Evolutionary conservation across 2,329 filamentous ascomycete genomes (phyloP), one percentile per base, ranked within the genome.

Genomic region (Nigrospora oryzae): DNA sequence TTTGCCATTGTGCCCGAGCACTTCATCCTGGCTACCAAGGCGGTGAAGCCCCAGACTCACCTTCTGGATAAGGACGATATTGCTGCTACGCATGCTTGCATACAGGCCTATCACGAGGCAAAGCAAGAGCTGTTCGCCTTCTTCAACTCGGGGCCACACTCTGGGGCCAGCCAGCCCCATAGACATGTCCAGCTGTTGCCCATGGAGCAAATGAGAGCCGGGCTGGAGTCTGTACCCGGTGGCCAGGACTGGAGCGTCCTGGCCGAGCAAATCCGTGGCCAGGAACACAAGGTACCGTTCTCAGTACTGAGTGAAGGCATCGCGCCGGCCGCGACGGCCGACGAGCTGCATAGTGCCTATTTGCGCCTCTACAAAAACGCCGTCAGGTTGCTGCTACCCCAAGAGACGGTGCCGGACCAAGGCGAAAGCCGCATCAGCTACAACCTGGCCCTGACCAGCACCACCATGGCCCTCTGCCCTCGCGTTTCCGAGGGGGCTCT

Each of bases 111-210:
- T 61, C 56, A 48, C 15, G 44, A 48, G 3, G 19, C 50, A 1
- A 50, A 45, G 14, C 47, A 58, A 23, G 71, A 73, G 28, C 61
- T 86, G 2, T 84, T 76, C 52, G 79, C 75, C 1, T 86, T 85
- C 57, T 86, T 84, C 70, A 89, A 88, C 61, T 81, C 77, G 31
- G 84, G 84, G 2, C 61, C 70, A 11, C 72, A 83, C 54, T 86
- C 81, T 5, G 84, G 84, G 3, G 83, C 84, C 1, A 84, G 80
- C 51, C 84, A 89, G 58, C 75, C 83, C 12, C 84, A 88, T 56
- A 64, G 84, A 4, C 84, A 89, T 55, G 61, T 89, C 23, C 84
- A 89, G 60, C 71, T 88, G n/a, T 62, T 89, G 4, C 82, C 83
- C 0, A 70, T 86, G 0, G 70, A 75, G 8, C 64, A 70, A 15